A percentile compares a stretch with the other conserved stretches of the same genome.
Conservation (phyloP, 768 basidiomycete species). For the Amanita thiersii region DNA sequence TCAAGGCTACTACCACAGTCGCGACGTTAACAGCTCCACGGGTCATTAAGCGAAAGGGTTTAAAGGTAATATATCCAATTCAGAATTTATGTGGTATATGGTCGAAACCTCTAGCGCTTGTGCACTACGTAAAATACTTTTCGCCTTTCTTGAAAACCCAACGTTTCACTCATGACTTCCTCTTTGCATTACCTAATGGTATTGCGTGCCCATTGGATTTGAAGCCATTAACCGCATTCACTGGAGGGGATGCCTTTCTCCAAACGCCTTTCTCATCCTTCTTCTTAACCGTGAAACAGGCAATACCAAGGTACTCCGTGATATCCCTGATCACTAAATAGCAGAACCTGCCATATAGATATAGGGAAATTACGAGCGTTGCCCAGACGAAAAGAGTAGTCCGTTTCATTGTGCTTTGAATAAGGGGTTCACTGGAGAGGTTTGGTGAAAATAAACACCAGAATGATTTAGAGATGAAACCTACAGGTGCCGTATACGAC, state of each 20-base stretch:
- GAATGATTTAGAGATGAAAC: constrained; percentile 5
- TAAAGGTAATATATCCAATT: too few species aligned
- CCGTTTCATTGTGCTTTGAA: constrained; percentile 58
- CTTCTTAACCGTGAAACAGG: constrained; percentile 89
- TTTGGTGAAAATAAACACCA: neutral
- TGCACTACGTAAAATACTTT: too few species aligned
- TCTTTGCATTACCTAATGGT: too few species aligned
- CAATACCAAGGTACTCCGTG: constrained; percentile 88
- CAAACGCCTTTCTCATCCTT: constrained; percentile 66
- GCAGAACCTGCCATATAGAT: constrained; percentile 72
- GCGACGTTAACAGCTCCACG: too few species aligned
- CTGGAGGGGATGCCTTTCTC: constrained; percentile 20
- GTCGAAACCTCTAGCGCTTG: too few species aligned
- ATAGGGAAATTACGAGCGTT: constrained; percentile 59
- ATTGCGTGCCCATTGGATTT: too few species aligned
- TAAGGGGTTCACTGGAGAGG: constrained; percentile 47
- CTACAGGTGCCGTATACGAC: constrained; percentile 59
- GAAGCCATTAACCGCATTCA: too few species aligned
- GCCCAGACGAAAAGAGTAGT: constrained; percentile 67
- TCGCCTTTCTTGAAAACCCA: too few species aligned
- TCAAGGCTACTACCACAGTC: too few species aligned
- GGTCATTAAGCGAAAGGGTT: too few species aligned
- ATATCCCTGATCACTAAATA: constrained; percentile 80
- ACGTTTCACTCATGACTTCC: too few species aligned
- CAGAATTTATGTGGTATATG: too few species aligned